Evolutionary conservation across 2,329 filamentous ascomycete genomes (phyloP), one percentile per base, ranked within the genome.

Genomic region (Endoconidiophora polonica): DNA sequence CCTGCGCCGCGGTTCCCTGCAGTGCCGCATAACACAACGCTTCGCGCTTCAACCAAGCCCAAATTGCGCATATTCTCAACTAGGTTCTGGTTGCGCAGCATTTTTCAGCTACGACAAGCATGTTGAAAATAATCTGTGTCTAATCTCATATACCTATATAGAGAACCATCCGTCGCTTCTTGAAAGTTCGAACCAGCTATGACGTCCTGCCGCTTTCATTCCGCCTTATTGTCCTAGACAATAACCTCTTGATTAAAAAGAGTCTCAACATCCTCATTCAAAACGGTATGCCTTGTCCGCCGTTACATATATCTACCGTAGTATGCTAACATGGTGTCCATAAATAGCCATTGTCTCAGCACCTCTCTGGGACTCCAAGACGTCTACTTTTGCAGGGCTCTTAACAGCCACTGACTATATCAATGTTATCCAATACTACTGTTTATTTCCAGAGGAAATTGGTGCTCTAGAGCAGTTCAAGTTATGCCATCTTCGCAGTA

Each of bases 401-500:
- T 73, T 98, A 56, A 98, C 91, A 24, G 91, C 87, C 55, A 94
- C 87, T 54, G 91, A 98, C 67, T 98, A 91, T 64, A 93, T 98
- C 68, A 98, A 98, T 61, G 83, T 98, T 52, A 94, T 98, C 39
- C 90, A 96, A 64, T 98, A 98, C 67, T 96, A 98, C 70, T 95
- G 87, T 72, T 88, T 96, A 65, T 93, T 91, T 58, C 91, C 90
- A 2, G 86, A 94, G 57, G 83, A 88, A 52, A 76, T 96, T 54
- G 79, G 81, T 56, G 81, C 90, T 61, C 84, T 98, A 58, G 91
- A 96, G 57, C 85, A 94, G 64, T 95, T 98, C 63, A 81, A 86
- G 44, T 69, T 98, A 55, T 90, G 85, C 67, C 94, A 86, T 61
- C 74, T 98, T 52, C 77, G 90, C 75, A 86, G 88, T 94, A 70